Evolutionary conservation across 108 stramenopile species (phyloP).

Genomic region (Cyclotella sp.): DNA sequence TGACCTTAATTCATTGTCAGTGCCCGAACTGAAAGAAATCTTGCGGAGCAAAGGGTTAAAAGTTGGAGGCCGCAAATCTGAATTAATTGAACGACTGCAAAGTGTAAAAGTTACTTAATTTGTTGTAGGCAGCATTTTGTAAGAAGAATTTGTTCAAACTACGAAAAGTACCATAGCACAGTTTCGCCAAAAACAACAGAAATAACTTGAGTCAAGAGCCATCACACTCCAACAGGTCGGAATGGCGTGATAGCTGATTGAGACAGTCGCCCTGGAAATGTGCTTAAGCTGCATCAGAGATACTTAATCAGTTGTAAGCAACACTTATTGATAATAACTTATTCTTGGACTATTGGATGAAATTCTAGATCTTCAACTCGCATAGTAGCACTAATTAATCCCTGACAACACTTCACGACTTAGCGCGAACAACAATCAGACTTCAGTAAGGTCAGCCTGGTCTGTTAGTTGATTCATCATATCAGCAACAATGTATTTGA

Average conservation of each 20-base stretch:
- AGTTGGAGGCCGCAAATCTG: constrained; percentile 86
- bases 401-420: background rate
- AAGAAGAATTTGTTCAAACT: background rate
- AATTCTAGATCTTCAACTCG: constrained; percentile 1
- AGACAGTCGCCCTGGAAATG: too few relatives aligned
- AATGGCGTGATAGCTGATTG: too few relatives aligned
- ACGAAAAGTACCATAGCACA: too few relatives aligned
- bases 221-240: too few relatives aligned
- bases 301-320: too few relatives aligned
- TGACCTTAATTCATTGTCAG: constrained; percentile 55
- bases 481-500: constrained; percentile 90
- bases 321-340: too few relatives aligned
- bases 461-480: constrained; percentile 94
- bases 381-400: background rate
- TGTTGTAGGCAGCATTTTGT: background rate
- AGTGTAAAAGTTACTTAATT: background rate
- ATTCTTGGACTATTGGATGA: background rate
- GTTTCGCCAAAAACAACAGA: too few relatives aligned
- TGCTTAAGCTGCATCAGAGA: too few relatives aligned
- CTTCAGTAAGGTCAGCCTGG: constrained; percentile 85
- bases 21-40: constrained; percentile 81
- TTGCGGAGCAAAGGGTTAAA: constrained; percentile 73
- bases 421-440: constrained; percentile 42
- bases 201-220: too few relatives aligned
- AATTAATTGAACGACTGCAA: constrained; percentile 79